Base-by-base conservation (phyloP, 352 stramenopile species). In the Phytopythium kandeliae region DNA sequence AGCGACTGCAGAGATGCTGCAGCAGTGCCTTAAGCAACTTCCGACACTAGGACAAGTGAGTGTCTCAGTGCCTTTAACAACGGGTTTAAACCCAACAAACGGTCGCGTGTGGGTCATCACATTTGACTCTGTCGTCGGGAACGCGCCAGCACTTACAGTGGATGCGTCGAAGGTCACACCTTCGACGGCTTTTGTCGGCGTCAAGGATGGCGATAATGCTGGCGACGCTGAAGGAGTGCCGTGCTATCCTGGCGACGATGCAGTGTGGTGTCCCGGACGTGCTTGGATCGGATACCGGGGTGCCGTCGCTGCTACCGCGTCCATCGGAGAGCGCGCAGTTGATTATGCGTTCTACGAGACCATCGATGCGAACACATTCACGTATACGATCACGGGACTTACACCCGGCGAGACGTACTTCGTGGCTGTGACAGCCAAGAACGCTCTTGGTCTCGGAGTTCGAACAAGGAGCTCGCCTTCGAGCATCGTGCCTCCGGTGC, bases 381-480 rank as follows among this genome's bases (percentile, higher is more conserved):
- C 60, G 13, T 88, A 95, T 54, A 82, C 68, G 3, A 85, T 97
- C 50, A 57, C 72, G 13, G 68, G 67, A 3, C 68, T 97, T 12
- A 70, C 62, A 15, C 59, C 89, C 3, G 92, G 91, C 0, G 61
- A 74, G 25, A 59, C 76, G 16, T 98, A 97, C 55, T 91, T 85
- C 37, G 78, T 97, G 15, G 63, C 80, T 2, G 85, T 98, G 30
- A 78, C 87, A 8, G 92, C 88, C 7, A 83, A 94, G 33, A 98
- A 98, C 65, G 62, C 70, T 16, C 70, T 86, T 19, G 89, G 88
- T 36, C 63, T 76, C 21, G 65, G 75, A 16, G 41, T 65, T 16
- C 74, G 77, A 7, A 54, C 70, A 8, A 58, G 59, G 34, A 71
- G 74, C 4, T 62, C 68, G 4, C 79, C 78, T 1, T 31, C 54